Evolutionary conservation across 139 green algal species (phyloP), one percentile per base, ranked within the genome.

Genomic region (Chlorella sp.): DNA sequence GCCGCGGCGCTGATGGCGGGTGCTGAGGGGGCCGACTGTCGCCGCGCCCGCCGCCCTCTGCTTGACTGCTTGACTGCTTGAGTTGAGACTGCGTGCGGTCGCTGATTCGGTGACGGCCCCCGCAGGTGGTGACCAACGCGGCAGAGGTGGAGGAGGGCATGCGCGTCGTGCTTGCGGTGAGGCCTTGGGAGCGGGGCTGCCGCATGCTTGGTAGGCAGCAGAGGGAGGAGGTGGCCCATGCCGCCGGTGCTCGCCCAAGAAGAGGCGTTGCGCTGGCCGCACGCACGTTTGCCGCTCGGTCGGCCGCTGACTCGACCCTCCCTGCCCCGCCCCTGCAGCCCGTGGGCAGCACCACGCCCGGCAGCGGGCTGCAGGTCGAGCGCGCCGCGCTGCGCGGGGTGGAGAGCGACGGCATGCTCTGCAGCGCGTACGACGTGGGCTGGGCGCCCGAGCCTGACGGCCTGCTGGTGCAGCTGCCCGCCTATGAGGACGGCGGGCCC

Each of bases 391-490:
- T 97, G 66, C 84, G 90, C 41, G 93, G 93, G 0, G 84, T 95
- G 33, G 84, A 92, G 45, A 90, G 77, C 66, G 82, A 82, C 45
- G 93, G 93, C 66, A 97, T 97, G 93, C 83, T 97, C 29, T 95
- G 91, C 81, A 91, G 83, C 35, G 88, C 89, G 1, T 74, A 86
- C 56, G 92, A 97, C 70, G 83, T 92, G 61, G 93, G 93, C 21
- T 97, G 93, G 93, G 70, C 45, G 23, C 15, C 48, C 6, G 79
- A 78, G 50, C n/a, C 73, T 40, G 86, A 92, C 55, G 84, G 83
- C 5, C 58, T 89, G 79, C 71, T 93, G n/a, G 70, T 91, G 8
- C 78, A 88, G 59, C 79, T 95, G 73, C 86, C 83, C 29, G 81
- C 87, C 12, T 76, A 86, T 5, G 61, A n/a, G n/a, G n/a, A n/a